phyloP scores from a whole-genome alignment of 1,284 basidiomycete genomes.

The Puccinia horiana region DNA sequence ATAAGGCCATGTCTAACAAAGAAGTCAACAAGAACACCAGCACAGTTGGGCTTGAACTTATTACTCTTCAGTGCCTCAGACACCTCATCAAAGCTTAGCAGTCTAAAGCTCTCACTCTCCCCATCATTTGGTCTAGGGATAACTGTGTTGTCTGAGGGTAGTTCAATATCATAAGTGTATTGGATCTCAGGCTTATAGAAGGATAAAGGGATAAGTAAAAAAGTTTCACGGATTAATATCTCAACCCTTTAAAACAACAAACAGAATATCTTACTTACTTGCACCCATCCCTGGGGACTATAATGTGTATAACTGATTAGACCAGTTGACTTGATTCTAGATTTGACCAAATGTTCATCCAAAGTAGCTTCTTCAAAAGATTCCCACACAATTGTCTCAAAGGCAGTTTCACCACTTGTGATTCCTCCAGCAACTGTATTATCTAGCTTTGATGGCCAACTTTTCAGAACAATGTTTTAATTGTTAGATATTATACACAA shows the following conservation, averaged over 20 bases:
- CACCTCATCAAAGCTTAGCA: conserved; percentile 52
- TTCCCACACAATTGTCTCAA: conserved; percentile 84
- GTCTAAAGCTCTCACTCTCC: conserved; percentile 85
- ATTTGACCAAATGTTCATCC: conserved; percentile 66
- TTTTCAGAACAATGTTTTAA: not conserved
- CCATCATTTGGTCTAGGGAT: conserved; percentile 78
- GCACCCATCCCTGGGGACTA: conserved; percentile 55
- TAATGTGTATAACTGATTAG: conserved; percentile 61
- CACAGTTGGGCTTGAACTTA: conserved; percentile 83
- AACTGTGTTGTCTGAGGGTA: conserved; percentile 65
- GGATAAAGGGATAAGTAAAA: not conserved
- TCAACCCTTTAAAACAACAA: not conserved
- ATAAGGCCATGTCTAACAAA: conserved; percentile 62
- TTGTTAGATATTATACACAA: not conserved
- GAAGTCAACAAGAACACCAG: conserved; percentile 76
- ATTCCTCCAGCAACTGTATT: conserved; percentile 64
- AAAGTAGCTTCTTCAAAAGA: conserved; percentile 88
- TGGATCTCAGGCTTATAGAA: conserved; percentile 69
- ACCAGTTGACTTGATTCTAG: conserved; percentile 66
- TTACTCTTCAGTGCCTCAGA: conserved; percentile 58
- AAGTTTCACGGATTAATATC: not conserved
- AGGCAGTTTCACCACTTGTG: conserved; percentile 69
- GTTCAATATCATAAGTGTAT: conserved; percentile 77
- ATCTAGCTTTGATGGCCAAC: conserved; percentile 35
- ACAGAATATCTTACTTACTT: not conserved